Percentiles rank a stretch among this genome's conserved stretches.
Evolutionary conservation across 352 stramenopile species (phyloP).

Genomic region (Phytophthora vignae): DNA sequence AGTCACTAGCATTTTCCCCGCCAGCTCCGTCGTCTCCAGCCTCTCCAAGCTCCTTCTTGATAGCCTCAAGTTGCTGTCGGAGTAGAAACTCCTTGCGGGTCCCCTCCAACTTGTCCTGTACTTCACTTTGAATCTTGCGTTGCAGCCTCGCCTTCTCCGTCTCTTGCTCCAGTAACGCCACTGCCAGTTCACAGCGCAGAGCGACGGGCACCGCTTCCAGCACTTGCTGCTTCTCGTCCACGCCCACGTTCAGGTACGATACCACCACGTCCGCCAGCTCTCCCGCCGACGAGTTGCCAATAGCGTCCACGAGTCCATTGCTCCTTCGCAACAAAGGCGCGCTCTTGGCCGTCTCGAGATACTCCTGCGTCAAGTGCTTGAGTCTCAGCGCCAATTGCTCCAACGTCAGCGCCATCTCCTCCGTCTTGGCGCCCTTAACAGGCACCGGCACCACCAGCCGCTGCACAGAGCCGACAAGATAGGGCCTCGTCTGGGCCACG

Average conservation of each 20-base stretch:
- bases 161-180: conserved; percentile 58
- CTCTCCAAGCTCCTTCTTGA: conserved; percentile 98
- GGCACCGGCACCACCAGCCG: conserved; percentile 26
- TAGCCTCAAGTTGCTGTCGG: conserved; percentile 98
- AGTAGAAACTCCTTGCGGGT: conserved; percentile 94
- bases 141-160: conserved; percentile 72
- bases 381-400: conserved; percentile 53
- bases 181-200: conserved; percentile 55
- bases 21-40: conserved; percentile 50
- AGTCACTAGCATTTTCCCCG: conserved; percentile 45
- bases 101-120: conserved; percentile 76
- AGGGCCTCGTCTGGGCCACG: conserved; percentile 61
- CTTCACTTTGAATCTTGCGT: conserved; percentile 75
- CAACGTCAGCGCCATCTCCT: conserved; percentile 33
- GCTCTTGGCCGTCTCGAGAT: conserved; percentile 72
- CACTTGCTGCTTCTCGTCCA: conserved; percentile 66
- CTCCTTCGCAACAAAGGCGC: conserved; percentile 63
- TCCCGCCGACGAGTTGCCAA: conserved; percentile 64
- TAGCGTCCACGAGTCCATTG: conserved; percentile 67
- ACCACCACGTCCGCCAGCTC: conserved; percentile 76
- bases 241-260: conserved; percentile 68
- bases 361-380: conserved; percentile 75
- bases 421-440: conserved; percentile 23
- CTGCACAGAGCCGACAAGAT: conserved; percentile 63
- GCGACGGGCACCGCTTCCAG: conserved; percentile 57